Percentiles rank a stretch among this genome's conserved stretches.
Conservation (phyloP, 441 rosid species). For the Monsonia emarginata region DNA sequence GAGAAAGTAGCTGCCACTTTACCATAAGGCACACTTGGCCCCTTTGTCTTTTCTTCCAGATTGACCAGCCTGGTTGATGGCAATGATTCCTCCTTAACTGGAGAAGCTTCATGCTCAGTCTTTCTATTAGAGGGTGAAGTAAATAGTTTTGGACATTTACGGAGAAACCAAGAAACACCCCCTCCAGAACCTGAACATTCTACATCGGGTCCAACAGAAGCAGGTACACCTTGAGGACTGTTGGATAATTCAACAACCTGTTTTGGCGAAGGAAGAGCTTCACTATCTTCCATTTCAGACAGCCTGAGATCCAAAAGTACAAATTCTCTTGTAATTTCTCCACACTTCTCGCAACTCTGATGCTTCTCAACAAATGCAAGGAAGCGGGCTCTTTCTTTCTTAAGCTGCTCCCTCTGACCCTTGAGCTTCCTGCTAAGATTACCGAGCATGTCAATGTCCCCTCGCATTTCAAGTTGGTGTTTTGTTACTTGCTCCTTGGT, state of each 20-base stretch:
- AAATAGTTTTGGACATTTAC: constrained; percentile 51
- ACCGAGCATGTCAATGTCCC: constrained; percentile 57
- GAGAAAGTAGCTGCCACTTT: constrained; percentile 20
- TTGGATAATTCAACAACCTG: constrained; percentile 27
- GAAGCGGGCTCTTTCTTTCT: constrained; percentile 43
- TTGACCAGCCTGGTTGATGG: constrained; percentile 17
- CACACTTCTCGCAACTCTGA: constrained; percentile 49
- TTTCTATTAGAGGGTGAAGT: constrained; percentile 48
- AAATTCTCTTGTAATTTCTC: constrained; percentile 47
- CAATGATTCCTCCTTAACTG: constrained; percentile 16
- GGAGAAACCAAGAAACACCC: constrained; percentile 35
- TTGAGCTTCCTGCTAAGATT: constrained; percentile 47
- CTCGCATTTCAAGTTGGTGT: constrained; percentile 47
- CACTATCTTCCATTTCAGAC: constrained; percentile 35
- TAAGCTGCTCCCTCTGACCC: constrained; percentile 40
- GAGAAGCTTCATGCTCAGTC: constrained; percentile 23
- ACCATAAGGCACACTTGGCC: constrained; percentile 9
- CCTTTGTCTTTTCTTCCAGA: constrained; percentile 19
- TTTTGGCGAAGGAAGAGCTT: constrained; percentile 25
- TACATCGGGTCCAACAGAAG: constrained; percentile 25
- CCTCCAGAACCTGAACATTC: constrained; percentile 38
- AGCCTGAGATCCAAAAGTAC: constrained; percentile 45
- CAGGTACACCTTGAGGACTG: constrained; percentile 25
- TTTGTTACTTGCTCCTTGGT: constrained; percentile 40
- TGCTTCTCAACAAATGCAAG: constrained; percentile 49